phyloP scores from a whole-genome alignment of 192 early-diverging fungal species.

The Phycomyces nitens region DNA sequence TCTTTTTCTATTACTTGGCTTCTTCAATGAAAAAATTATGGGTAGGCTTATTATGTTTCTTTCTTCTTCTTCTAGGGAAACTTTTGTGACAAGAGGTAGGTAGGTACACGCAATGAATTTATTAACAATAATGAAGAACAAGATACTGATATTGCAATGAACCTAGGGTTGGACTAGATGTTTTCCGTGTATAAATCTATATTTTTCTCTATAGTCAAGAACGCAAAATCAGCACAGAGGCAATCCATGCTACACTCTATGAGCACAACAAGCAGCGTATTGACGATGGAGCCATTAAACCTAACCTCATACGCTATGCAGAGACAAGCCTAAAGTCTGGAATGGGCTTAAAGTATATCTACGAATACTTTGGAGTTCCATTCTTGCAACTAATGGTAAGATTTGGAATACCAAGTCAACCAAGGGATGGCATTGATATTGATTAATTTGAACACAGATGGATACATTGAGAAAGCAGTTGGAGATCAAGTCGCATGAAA shows the following conservation, averaged over 20 bases:
- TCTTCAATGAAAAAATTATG: too few species aligned
- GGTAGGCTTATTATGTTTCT: too few species aligned
- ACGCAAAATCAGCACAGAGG: conserved; percentile 22
- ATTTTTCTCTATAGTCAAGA: conserved; percentile 15
- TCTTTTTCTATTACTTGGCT: too few species aligned
- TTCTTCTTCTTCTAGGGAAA: conserved; percentile 21
- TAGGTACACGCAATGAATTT: background rate
- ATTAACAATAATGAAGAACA: background rate
- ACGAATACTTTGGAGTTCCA: conserved; percentile 53
- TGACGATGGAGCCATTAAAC: conserved; percentile 34
- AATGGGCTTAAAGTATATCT: conserved; percentile 50
- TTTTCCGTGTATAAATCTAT: background rate
- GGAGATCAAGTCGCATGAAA: conserved; percentile 50
- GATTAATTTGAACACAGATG: conserved; percentile 29
- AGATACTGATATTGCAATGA: background rate
- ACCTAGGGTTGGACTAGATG: too few species aligned
- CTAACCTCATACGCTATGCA: conserved; percentile 52
- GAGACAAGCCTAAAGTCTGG: conserved; percentile 52
- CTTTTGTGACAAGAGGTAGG: conserved; percentile 34
- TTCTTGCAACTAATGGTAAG: conserved; percentile 55
- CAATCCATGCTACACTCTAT: conserved; percentile 34
- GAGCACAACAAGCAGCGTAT: conserved; percentile 35
- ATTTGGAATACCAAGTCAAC: background rate
- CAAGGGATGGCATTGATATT: background rate
- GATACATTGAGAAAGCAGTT: conserved; percentile 53